Conservation (phyloP, 202 grass and related monocot species). For the Brachypodium distachyon region DNA sequence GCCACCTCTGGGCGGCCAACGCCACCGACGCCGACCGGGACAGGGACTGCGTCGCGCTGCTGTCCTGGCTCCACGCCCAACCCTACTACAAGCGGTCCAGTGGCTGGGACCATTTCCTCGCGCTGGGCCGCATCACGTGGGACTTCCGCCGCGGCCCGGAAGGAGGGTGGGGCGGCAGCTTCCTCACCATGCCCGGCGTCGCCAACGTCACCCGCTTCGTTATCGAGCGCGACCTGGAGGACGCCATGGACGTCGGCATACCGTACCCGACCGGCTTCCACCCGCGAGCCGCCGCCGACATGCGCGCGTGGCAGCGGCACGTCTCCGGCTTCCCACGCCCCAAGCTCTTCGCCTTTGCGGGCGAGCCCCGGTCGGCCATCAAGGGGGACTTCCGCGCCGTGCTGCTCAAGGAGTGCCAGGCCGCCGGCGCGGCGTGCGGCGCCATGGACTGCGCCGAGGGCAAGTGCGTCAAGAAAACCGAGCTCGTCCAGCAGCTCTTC, state of each 20-base stretch:
- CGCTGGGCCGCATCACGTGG: constrained; percentile 84
- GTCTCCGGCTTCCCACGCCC: constrained; percentile 35
- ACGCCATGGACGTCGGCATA: constrained; percentile 82
- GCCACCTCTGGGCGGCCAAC: constrained; percentile 55
- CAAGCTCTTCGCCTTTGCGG: constrained; percentile 71
- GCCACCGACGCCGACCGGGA: constrained; percentile 58
- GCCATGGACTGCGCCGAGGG: constrained; percentile 62
- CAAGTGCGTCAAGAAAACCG: constrained; percentile 63
- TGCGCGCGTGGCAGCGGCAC: constrained; percentile 58
- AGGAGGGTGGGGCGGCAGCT: constrained; percentile 64
- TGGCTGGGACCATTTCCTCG: constrained; percentile 79
- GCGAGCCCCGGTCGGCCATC: constrained; percentile 51
- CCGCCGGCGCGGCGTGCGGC: constrained; percentile 38
- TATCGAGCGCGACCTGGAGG: constrained; percentile 81
- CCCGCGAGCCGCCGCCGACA: constrained; percentile 46
- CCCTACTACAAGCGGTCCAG: constrained; percentile 45
- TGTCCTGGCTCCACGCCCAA: constrained; percentile 56
- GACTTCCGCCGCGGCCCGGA: constrained; percentile 62
- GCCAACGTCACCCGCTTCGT: constrained; percentile 77
- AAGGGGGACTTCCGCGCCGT: constrained; percentile 67
- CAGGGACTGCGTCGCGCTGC: constrained; percentile 48
- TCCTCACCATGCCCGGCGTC: constrained; percentile 71
- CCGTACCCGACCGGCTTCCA: constrained; percentile 90
- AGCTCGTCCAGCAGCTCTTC: constrained; percentile 59
- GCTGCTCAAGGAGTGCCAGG: constrained; percentile 51